phyloP scores from a whole-genome alignment of 176 grass and related monocot genomes.

The Oryza coarctata region DNA sequence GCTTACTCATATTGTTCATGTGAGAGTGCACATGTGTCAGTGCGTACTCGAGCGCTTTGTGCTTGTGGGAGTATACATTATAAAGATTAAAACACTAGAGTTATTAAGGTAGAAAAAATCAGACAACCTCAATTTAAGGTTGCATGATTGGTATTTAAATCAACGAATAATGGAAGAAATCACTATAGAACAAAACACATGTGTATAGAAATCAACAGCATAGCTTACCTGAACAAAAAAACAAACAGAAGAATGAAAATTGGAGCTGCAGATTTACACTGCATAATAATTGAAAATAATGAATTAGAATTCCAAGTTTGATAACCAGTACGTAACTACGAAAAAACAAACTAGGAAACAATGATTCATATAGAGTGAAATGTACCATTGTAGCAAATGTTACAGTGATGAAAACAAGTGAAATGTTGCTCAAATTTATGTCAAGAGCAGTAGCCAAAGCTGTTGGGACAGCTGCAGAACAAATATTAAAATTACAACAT shows the following conservation, averaged over 20 bases:
- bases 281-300: constrained; percentile 37
- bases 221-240: constrained; percentile 88
- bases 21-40: not conserved
- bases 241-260: constrained; percentile 96
- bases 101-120: not conserved
- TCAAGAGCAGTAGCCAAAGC: constrained; percentile 91
- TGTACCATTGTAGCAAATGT: constrained; percentile 99
- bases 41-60: not conserved
- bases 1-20: not conserved
- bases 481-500: constrained; percentile 32
- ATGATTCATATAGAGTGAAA: constrained; percentile 32
- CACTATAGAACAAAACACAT: not conserved
- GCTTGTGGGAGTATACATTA: not conserved
- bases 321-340: not conserved
- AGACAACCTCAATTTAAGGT: constrained; percentile 11
- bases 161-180: not conserved
- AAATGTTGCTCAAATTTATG: constrained; percentile 95
- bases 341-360: constrained; percentile 15
- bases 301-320: constrained; percentile 14
- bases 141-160: constrained; percentile 10
- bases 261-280: constrained; percentile 97
- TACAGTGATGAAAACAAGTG: constrained; percentile 96
- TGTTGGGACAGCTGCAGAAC: constrained; percentile 86
- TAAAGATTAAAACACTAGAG: not conserved
- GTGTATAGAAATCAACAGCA: not conserved